Base-by-base conservation (phyloP, 768 basidiomycete genomes). In the Austroboletus festivus region DNA sequence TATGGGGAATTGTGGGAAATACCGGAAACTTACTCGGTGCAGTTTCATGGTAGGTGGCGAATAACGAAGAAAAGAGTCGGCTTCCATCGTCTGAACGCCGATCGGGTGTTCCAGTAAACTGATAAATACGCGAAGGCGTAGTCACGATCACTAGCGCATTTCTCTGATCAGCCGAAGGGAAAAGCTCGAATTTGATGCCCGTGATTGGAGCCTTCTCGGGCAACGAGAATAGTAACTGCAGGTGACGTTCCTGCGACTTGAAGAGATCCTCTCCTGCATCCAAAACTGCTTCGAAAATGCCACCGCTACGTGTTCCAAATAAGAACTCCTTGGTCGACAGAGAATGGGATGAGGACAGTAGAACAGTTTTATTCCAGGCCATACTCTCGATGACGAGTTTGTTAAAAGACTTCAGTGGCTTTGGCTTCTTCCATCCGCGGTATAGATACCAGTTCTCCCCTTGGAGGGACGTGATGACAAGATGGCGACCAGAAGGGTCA, bases 391-490 rank as follows among this genome's bases (percentile, higher is more conserved):
- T 86, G 60, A 89, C 77, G 74, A 91, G 84, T 64, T 89, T 65
- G 67, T 89, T 65, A 68, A 93, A 86, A 8, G 74, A 72, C 60
- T 89, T 86, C 45, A 98, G 73, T 38, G 78, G 85, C 38, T 81
- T 79, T 0, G 91, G 86, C 59, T 93, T 90, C 72, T 87, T 88
- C 81, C 85, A 86, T 9, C 79, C 77, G 45, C 79, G 76, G 60
- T 82, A 93, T 4, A 93, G 71, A 63, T 98, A 97, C 84, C 89
- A 97, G 52, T 91, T 94, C 63, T 99, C 94, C 43, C 93, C 93
- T 59, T 91, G 83, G 12, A 72, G 73, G 9, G 93, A 93, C 0
- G 91, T 89, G 45, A 95, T 76, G 35, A 98, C 69, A 42, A 95
- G 79, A 70, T 98, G 96, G 28, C 89, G 78, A 4, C 94, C 94